phyloP scores from a whole-genome alignment of 2,329 filamentous ascomycete species.

The Tolypocladium cylindrosporum region DNA sequence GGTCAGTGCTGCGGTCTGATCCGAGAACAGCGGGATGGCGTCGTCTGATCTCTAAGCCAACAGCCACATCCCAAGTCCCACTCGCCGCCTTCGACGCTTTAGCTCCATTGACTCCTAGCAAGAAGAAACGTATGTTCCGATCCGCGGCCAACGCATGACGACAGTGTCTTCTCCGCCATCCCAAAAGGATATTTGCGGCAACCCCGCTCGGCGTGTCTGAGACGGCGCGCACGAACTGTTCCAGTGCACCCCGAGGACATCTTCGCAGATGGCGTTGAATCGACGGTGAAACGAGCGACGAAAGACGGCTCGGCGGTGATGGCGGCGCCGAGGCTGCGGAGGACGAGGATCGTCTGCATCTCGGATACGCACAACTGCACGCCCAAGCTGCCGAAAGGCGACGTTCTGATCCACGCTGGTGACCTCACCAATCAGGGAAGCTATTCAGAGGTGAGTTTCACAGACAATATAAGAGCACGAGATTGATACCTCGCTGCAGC shows the following conservation, averaged over 20 bases:
- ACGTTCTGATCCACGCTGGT: constrained; percentile 67
- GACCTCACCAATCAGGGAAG: constrained; percentile 68
- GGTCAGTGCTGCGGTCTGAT: no score
- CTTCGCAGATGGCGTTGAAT: background rate
- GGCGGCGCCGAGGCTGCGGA: constrained; percentile 13
- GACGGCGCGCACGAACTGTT: background rate
- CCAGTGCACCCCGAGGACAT: background rate
- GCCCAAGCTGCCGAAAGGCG: constrained; percentile 56
- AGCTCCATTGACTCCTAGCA: background rate
- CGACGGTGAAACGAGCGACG: background rate
- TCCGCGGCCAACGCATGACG: background rate
- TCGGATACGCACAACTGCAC: constrained; percentile 66
- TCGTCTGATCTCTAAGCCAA: no score
- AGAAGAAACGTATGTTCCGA: background rate
- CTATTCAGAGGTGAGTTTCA: constrained; percentile 34
- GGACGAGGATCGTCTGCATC: constrained; percentile 62
- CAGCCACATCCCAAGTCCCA: background rate
- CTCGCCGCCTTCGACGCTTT: background rate
- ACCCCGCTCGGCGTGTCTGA: background rate
- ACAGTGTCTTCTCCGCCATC: background rate
- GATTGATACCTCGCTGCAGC: constrained; percentile 14
- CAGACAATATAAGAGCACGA: background rate
- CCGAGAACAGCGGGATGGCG: no score
- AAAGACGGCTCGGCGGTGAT: background rate
- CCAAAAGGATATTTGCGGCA: background rate